Evolutionary conservation across 163 green algal species (phyloP).

Genomic region (Chlamydomonas reinhardtii): DNA sequence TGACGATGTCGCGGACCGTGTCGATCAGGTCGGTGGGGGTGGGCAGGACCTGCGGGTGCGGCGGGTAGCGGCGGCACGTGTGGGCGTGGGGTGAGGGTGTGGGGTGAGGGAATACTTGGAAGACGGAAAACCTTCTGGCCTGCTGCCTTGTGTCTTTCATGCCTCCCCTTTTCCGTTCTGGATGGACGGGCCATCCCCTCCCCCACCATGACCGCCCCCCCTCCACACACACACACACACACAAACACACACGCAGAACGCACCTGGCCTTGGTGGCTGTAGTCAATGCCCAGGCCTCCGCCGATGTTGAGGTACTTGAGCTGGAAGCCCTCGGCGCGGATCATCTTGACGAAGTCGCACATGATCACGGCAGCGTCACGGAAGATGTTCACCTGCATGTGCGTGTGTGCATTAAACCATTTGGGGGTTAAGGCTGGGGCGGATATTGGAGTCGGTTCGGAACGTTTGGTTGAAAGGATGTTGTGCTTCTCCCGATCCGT

Average conservation of each 20-base stretch:
- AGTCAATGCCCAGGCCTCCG: slow-evolving; percentile 98
- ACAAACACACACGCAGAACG: not conserved
- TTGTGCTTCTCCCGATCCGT: too few species aligned
- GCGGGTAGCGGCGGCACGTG: too few species aligned
- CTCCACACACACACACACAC: not conserved
- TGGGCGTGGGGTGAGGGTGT: not conserved
- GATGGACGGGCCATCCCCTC: too few species aligned
- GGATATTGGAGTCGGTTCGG: too few species aligned
- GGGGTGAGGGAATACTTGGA: too few species aligned
- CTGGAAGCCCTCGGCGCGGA: slow-evolving; percentile 93
- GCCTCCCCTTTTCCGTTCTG: too few species aligned
- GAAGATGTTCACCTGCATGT: slow-evolving; percentile 95
- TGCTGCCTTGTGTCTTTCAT: too few species aligned
- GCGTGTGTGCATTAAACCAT: too few species aligned
- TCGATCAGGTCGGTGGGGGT: slow-evolving; percentile 96
- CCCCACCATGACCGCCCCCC: too few species aligned
- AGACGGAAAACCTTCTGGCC: too few species aligned
- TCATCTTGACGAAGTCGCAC: slow-evolving; percentile 85
- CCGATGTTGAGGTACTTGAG: slow-evolving; percentile 98
- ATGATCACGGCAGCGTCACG: slow-evolving; percentile 94
- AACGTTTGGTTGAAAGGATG: too few species aligned
- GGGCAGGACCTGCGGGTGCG: slow-evolving; percentile 72
- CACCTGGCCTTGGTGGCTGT: slow-evolving; percentile 63
- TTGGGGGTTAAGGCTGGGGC: too few species aligned
- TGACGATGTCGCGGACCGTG: slow-evolving; percentile 83